phyloP scores from a whole-genome alignment of 73 alveolate species.

The Effrenium voratum region DNA sequence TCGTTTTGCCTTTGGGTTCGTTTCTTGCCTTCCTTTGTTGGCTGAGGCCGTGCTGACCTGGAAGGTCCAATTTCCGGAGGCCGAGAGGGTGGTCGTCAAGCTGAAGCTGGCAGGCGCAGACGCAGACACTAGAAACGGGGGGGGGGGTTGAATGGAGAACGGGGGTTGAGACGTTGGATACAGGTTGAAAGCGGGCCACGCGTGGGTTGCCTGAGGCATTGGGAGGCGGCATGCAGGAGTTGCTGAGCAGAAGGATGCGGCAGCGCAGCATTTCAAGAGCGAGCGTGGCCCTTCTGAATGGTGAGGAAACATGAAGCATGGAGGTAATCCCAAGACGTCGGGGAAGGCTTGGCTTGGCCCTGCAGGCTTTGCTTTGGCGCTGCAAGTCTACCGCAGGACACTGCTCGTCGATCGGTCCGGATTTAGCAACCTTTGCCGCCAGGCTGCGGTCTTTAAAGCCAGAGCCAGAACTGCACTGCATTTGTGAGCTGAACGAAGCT shows the following conservation, averaged over 20 bases:
- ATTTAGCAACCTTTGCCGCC: background rate
- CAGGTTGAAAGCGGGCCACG: no score
- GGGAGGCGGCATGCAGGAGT: no score
- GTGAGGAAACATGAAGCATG: background rate
- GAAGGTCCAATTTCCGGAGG: no score
- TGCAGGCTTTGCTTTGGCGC: constrained; percentile 18
- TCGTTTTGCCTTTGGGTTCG: no score
- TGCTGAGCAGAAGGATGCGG: constrained; percentile 6
- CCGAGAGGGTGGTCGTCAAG: no score
- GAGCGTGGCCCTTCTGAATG: background rate
- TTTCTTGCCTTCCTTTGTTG: no score
- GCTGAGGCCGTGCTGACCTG: no score
- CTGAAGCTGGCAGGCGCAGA: no score
- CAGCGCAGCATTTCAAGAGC: background rate
- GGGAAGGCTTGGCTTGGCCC: background rate
- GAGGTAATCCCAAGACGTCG: background rate
- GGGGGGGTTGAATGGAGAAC: no score
- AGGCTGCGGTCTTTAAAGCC: background rate
- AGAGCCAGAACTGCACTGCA: background rate
- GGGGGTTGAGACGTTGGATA: no score
- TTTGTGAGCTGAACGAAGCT: constrained; percentile 63
- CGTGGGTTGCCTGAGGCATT: no score
- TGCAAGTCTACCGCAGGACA: constrained; percentile 31
- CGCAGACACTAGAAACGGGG: no score
- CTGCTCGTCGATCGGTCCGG: background rate